phyloP scores from a whole-genome alignment of 495 filamentous ascomycete genomes.

The Penicillium diatomitis region DNA sequence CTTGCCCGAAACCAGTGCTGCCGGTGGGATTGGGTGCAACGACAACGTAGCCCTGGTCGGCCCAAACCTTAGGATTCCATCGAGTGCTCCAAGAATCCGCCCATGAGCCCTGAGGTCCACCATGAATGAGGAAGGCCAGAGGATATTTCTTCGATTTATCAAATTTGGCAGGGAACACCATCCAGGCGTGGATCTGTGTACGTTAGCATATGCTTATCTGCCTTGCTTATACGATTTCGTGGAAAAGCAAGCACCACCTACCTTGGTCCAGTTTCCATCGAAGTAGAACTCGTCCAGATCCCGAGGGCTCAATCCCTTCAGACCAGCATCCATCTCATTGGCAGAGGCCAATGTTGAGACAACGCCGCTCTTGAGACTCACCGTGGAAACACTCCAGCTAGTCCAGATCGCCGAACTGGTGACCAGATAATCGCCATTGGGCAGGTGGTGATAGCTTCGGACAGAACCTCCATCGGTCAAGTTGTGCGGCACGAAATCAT shows the following conservation, averaged over 20 bases:
- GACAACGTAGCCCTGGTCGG: slow-evolving; percentile 50
- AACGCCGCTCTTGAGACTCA: slow-evolving; percentile 17
- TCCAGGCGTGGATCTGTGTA: slow-evolving; percentile 41
- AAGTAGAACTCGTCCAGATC: slow-evolving; percentile 33
- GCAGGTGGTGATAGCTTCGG: slow-evolving; percentile 21
- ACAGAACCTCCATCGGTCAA: slow-evolving; percentile 21
- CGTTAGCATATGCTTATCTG: not conserved
- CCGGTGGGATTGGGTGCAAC: slow-evolving; percentile 46
- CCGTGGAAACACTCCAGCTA: slow-evolving; percentile 26
- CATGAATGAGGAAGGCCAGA: slow-evolving; percentile 42
- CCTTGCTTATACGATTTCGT: not conserved
- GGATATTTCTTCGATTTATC: slow-evolving; percentile 41
- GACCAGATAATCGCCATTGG: slow-evolving; percentile 24
- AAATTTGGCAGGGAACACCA: slow-evolving; percentile 37
- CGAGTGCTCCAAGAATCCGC: slow-evolving; percentile 40
- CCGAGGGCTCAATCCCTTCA: slow-evolving; percentile 18
- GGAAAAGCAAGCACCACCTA: slow-evolving; percentile 4
- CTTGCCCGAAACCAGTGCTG: slow-evolving; percentile 41
- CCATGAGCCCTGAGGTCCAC: slow-evolving; percentile 44
- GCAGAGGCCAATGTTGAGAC: slow-evolving; percentile 21
- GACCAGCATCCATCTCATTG: slow-evolving; percentile 27
- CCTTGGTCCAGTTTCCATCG: slow-evolving; percentile 27
- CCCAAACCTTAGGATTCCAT: slow-evolving; percentile 45
- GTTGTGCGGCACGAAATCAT: slow-evolving; percentile 25
- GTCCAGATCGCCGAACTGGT: slow-evolving; percentile 26